Percentiles rank a stretch among this genome's conserved stretches.
These are phyloP conservation scores for Babesia divergens DNA, from an alignment of 169 alveolate species.

Conservation along the genomic window DNA sequence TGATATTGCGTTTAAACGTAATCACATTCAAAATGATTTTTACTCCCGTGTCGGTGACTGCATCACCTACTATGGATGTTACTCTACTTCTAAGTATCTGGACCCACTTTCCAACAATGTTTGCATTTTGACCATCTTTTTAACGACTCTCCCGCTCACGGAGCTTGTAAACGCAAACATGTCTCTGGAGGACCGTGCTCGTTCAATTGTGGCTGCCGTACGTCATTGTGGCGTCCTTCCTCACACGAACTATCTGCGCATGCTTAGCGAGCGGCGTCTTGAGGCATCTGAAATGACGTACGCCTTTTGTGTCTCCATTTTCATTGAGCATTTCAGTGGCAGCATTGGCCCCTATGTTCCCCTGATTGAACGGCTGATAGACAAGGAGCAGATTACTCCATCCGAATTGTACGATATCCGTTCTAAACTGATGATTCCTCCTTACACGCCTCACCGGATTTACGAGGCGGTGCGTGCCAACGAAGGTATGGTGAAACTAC, in stretches of 20 bases:
- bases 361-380: slow-evolving; percentile 51
- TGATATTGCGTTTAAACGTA: slow-evolving; percentile 78
- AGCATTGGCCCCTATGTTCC: slow-evolving; percentile 73
- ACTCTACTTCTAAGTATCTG: slow-evolving; percentile 76
- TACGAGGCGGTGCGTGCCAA: slow-evolving; percentile 40
- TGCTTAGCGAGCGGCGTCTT: slow-evolving; percentile 48
- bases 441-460: slow-evolving; percentile 64
- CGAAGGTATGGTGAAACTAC: slow-evolving; percentile 41
- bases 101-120: slow-evolving; percentile 78
- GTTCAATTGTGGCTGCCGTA: slow-evolving; percentile 19
- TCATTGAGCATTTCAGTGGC: slow-evolving; percentile 70
- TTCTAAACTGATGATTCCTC: slow-evolving; percentile 69
- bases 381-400: slow-evolving; percentile 47
- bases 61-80: slow-evolving; percentile 76
- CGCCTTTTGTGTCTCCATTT: slow-evolving; percentile 58
- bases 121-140: slow-evolving; percentile 61
- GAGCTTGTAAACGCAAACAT: slow-evolving; percentile 5
- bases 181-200: slow-evolving; percentile 37
- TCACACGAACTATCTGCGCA: background rate
- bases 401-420: slow-evolving; percentile 70
- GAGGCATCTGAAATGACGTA: slow-evolving; percentile 60
- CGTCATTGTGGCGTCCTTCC: slow-evolving; percentile 22
- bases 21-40: slow-evolving; percentile 68
- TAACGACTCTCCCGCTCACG: slow-evolving; percentile 54
- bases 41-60: slow-evolving; percentile 78